These are phyloP conservation scores for Verticillium longisporum DNA, from an alignment of 2,329 filamentous ascomycete species.

Conservation along the genomic window DNA sequence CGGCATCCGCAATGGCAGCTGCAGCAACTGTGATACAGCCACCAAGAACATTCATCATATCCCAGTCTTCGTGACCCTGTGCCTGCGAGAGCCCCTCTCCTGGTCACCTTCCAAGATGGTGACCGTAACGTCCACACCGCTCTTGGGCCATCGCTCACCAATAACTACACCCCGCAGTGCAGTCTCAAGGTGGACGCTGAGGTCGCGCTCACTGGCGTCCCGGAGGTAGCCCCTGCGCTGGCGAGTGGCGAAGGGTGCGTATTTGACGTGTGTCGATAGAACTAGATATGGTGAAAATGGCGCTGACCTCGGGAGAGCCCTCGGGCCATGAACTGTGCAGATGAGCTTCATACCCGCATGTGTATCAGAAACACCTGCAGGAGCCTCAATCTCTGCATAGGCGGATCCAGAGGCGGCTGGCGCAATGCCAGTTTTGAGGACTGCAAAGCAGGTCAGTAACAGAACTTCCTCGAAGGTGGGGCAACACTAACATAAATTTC, in stretches of 20 bases:
- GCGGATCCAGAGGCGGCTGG: constrained; percentile 92
- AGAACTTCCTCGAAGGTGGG: constrained; percentile 4
- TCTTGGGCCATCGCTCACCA: constrained; percentile 96
- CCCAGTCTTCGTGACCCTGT: constrained; percentile 63
- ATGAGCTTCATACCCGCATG: constrained; percentile 74
- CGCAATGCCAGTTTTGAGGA: constrained; percentile 84
- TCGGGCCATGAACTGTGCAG: constrained; percentile 88
- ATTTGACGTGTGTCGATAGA: constrained; percentile 90
- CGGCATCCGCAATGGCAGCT: constrained; percentile 86
- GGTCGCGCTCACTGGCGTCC: constrained; percentile 78
- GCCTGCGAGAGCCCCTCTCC: constrained; percentile 48
- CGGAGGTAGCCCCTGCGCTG: constrained; percentile 78
- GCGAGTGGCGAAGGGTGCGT: constrained; percentile 85
- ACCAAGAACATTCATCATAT: constrained; percentile 83
- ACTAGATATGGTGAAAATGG: constrained; percentile 91
- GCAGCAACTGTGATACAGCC: constrained; percentile 92
- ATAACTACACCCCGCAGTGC: constrained; percentile 85
- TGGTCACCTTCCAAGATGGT: constrained; percentile 93
- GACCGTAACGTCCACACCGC: constrained; percentile 88
- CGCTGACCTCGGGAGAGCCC: constrained; percentile 81
- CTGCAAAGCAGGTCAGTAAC: constrained; percentile 36
- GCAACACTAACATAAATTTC: constrained; percentile 71
- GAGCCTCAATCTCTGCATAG: constrained; percentile 64
- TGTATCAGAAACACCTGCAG: constrained; percentile 31
- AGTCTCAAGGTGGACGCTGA: constrained; percentile 86